Base-by-base conservation (phyloP, 352 stramenopile species). In the Nothophytophthora sp. region DNA sequence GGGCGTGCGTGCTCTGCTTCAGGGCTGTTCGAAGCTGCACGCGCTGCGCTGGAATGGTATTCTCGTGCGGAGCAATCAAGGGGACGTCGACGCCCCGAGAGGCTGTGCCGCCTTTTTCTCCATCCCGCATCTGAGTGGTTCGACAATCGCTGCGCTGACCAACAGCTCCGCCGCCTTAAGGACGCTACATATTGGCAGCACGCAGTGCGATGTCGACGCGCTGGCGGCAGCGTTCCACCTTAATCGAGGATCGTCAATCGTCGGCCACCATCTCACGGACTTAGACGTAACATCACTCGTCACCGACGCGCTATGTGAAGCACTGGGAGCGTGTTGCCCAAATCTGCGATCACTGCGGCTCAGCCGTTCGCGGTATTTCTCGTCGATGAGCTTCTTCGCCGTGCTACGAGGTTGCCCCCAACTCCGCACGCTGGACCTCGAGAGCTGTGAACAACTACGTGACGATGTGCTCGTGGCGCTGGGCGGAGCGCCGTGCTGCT, bases 351-450 rank as follows among this genome's bases (percentile, higher is more conserved):
- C 30, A 10, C 60, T 93, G 34, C 67, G 74, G 5, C 77, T 93
- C 13, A 79, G 76, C 48, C 79, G 80, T 9, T 90, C 78, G 46
- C 73, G 82, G n/a, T 89, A 91, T 38, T 89, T 93, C 51, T 81
- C 71, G 0, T 50, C 73, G 28, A 19, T 34, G n/a, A 86, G 73
- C 24, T 86, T 93, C 33, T 51, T 85, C n/a, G 33, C 27, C 8
- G 52, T 91, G 11, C 60, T 76, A 1, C 45, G 29, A 24, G 43
- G 50, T 0, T 88, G 78, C 32, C 22, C 41, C 1, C 46, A 60
- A 11, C 59, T 93, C 6, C 62, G 65, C 0, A 30, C 55, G 10
- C 64, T 93, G 3, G 78, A 93, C 10, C 58, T 90, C 11, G 76
- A 90, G 49, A 89, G 67, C 60, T 93, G 82, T 37, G 80, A 91